phyloP scores from a whole-genome alignment of 2,329 filamentous ascomycete species.

The Alternaria hordeiaustralica region DNA sequence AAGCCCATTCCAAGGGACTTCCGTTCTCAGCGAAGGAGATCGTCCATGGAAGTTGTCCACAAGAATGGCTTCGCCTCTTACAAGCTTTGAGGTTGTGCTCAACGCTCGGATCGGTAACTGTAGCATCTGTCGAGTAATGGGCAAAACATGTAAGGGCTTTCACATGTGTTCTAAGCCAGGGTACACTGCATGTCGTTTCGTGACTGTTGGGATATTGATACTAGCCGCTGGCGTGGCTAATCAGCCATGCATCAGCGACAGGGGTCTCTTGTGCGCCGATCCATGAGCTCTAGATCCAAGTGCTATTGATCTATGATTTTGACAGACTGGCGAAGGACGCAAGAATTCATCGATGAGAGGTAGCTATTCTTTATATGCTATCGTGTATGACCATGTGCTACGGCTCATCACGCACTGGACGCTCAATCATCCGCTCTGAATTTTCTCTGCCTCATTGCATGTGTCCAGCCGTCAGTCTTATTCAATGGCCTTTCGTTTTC shows the following conservation, averaged over 20 bases:
- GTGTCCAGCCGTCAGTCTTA: background rate
- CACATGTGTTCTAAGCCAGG: background rate
- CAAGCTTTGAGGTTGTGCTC: background rate
- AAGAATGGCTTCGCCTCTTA: background rate
- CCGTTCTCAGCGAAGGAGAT: background rate
- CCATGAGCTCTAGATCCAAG: background rate
- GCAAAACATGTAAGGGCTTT: background rate
- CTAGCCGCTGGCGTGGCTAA: background rate
- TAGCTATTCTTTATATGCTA: background rate
- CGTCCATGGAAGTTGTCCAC: background rate
- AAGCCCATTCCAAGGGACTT: background rate
- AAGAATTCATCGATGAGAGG: too few species aligned
- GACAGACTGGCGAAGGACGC: too few species aligned
- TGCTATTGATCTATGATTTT: background rate
- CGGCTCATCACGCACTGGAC: background rate
- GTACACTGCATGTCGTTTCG: background rate
- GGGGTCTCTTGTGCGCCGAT: background rate
- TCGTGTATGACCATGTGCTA: background rate
- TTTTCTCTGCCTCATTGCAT: background rate
- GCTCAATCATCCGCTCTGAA: background rate
- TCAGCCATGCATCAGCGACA: background rate
- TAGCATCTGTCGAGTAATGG: background rate
- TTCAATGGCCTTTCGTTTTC: background rate
- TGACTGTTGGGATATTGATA: background rate
- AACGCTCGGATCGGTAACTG: background rate